These are phyloP conservation scores for Sporothrix sp. DNA, from an alignment of 2,329 filamentous ascomycete genomes.

Conservation along the genomic window DNA sequence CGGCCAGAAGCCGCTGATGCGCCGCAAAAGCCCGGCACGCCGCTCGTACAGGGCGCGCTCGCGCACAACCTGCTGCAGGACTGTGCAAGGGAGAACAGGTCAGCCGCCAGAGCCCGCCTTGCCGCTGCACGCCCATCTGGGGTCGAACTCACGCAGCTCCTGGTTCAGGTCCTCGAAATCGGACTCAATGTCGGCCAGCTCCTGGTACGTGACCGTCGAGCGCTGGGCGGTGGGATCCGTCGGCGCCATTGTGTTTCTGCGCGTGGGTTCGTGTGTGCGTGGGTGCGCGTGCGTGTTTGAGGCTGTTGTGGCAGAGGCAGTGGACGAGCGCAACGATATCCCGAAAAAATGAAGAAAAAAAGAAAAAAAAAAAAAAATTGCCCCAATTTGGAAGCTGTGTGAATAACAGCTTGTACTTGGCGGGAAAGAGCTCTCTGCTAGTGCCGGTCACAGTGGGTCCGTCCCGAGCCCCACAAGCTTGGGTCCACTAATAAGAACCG, in stretches of 20 bases:
- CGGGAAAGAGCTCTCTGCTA: constrained; percentile 3
- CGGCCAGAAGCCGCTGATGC: constrained; percentile 89
- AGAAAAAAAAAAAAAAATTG: constrained; percentile 6
- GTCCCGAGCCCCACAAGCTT: too few relatives aligned
- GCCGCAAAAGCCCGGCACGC: constrained; percentile 58
- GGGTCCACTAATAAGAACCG: too few relatives aligned
- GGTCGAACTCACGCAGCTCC: constrained; percentile 70
- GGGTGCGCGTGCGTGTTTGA: not conserved
- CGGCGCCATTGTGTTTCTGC: constrained; percentile 17
- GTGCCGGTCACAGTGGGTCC: not conserved
- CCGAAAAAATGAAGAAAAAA: not conserved
- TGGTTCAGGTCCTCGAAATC: constrained; percentile 78
- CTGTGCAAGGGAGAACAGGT: not conserved
- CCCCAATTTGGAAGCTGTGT: constrained; percentile 5
- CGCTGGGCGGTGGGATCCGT: constrained; percentile 23
- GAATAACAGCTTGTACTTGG: not conserved
- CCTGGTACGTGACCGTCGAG: constrained; percentile 52
- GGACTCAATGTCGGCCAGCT: constrained; percentile 69
- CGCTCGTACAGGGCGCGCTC: constrained; percentile 64
- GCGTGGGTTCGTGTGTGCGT: not conserved
- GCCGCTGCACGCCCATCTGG: too few relatives aligned
- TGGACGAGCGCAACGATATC: too few relatives aligned
- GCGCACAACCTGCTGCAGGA: constrained; percentile 51
- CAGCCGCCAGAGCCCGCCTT: too few relatives aligned
- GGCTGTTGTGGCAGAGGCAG: not conserved